A percentile compares a stretch with the other conserved stretches of the same genome.
Evolutionary conservation across 2,329 filamentous ascomycete species (phyloP).

Genomic region (Colletotrichum abscissum): DNA sequence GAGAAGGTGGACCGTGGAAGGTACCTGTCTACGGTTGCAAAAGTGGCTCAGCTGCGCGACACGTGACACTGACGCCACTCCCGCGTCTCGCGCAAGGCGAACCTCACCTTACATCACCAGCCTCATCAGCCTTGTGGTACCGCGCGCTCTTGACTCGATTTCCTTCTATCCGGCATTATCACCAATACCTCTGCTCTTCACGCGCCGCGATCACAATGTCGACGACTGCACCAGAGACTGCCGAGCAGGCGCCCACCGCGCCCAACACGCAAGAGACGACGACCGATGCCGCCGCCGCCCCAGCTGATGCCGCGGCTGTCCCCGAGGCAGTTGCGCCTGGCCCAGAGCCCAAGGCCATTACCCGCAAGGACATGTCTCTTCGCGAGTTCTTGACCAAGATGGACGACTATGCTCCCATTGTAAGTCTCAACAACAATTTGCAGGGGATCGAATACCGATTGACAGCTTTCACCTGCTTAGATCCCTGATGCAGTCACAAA

Average conservation of each 20-base stretch:
- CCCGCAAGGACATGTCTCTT: conserved; percentile 90
- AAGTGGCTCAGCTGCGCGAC: neutral
- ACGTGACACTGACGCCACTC: conserved; percentile 21
- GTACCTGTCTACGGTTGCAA: too few species aligned
- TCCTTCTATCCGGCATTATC: neutral
- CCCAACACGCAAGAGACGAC: conserved; percentile 25
- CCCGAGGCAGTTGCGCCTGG: conserved; percentile 58
- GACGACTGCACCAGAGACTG: conserved; percentile 47
- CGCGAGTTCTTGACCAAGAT: conserved; percentile 96
- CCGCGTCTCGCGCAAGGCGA: neutral
- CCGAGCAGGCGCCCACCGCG: conserved; percentile 41
- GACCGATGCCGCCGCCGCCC: conserved; percentile 3
- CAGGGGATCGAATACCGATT: neutral
- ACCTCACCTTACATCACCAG: conserved; percentile 25
- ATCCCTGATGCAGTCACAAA: conserved; percentile 98
- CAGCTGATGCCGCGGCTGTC: conserved; percentile 33
- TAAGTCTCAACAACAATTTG: conserved; percentile 58
- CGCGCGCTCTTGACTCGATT: neutral
- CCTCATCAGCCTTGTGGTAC: conserved; percentile 27
- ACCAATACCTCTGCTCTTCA: conserved; percentile 8
- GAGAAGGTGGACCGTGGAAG: neutral
- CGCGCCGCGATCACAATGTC: conserved; percentile 44
- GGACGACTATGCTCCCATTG: conserved; percentile 98
- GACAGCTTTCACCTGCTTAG: conserved; percentile 55
- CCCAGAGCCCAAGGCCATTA: conserved; percentile 73